These are phyloP conservation scores for Pythium vanterpoolii DNA, from an alignment of 352 stramenopile genomes.

Conservation along the genomic window DNA sequence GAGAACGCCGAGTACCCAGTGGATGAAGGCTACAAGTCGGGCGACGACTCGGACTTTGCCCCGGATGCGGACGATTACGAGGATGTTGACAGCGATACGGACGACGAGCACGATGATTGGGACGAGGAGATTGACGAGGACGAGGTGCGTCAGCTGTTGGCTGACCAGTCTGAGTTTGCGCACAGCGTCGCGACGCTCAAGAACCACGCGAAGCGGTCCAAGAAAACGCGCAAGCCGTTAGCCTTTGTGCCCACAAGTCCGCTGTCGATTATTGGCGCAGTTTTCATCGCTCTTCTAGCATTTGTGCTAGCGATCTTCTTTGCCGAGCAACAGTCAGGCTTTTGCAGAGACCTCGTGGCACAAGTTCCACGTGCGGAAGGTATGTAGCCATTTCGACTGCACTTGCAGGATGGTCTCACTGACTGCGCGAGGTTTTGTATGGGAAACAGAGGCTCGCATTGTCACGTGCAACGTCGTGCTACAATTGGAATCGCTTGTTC, in stretches of 20 bases:
- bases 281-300: constrained; percentile 37
- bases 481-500: constrained; percentile 10
- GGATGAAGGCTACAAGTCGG: constrained; percentile 47
- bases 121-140: constrained; percentile 45
- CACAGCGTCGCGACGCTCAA: constrained; percentile 27
- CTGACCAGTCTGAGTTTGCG: constrained; percentile 19
- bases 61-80: constrained; percentile 30
- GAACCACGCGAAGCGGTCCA: constrained; percentile 39
- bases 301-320: constrained; percentile 49
- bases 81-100: constrained; percentile 22
- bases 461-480: constrained; percentile 15
- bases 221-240: constrained; percentile 19
- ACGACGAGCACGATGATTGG: constrained; percentile 31
- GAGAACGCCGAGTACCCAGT: constrained; percentile 25
- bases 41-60: constrained; percentile 59
- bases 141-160: constrained; percentile 28
- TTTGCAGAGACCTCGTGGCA: constrained; percentile 17
- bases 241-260: constrained; percentile 12
- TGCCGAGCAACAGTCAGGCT: constrained; percentile 21
- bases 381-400: constrained; percentile 4
- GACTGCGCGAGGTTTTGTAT: not conserved
- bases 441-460: constrained; percentile 3
- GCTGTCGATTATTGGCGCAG: constrained; percentile 27
- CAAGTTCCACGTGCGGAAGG: constrained; percentile 14
- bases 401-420: not conserved